These are phyloP conservation scores for Pugionium cornutum DNA, from an alignment of 345 rosid genomes.

Conservation along the genomic window DNA sequence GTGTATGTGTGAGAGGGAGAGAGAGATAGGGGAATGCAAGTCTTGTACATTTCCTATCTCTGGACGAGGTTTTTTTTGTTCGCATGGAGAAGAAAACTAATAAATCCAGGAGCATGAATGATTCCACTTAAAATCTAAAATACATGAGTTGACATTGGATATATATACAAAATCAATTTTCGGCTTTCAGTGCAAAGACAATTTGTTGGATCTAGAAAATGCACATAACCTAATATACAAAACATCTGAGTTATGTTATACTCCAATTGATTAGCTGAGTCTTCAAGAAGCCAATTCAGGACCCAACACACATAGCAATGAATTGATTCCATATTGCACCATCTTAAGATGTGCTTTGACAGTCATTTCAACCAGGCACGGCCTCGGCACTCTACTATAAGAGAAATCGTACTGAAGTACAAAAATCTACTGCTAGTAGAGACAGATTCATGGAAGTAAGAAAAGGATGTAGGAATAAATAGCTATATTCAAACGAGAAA, in stretches of 20 bases:
- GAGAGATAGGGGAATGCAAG: not conserved
- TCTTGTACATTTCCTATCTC: constrained; percentile 27
- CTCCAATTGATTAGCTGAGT: not conserved
- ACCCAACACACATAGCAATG: constrained; percentile 3
- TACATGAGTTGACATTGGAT: not conserved
- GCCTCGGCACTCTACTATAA: constrained; percentile 21
- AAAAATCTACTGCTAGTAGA: constrained; percentile 13
- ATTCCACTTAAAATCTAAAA: not conserved
- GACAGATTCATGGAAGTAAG: constrained; percentile 2
- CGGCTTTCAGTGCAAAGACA: too few species aligned
- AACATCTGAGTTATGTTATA: not conserved
- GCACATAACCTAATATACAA: not conserved
- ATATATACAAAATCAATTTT: too few species aligned
- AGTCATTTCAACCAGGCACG: not conserved
- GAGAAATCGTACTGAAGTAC: not conserved
- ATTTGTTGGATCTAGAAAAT: too few species aligned
- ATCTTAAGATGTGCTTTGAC: not conserved
- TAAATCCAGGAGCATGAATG: not conserved
- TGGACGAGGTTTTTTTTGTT: not conserved
- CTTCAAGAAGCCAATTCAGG: not conserved
- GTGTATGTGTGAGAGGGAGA: constrained; percentile 17
- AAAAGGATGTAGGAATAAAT: too few species aligned
- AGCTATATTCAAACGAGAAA: constrained; percentile 22
- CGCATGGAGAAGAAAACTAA: not conserved
- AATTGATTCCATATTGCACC: not conserved